Percentiles rank a stretch among this genome's conserved stretches.
Conservation (phyloP, 345 rosid species). For the Eucalyptus brandiana region DNA sequence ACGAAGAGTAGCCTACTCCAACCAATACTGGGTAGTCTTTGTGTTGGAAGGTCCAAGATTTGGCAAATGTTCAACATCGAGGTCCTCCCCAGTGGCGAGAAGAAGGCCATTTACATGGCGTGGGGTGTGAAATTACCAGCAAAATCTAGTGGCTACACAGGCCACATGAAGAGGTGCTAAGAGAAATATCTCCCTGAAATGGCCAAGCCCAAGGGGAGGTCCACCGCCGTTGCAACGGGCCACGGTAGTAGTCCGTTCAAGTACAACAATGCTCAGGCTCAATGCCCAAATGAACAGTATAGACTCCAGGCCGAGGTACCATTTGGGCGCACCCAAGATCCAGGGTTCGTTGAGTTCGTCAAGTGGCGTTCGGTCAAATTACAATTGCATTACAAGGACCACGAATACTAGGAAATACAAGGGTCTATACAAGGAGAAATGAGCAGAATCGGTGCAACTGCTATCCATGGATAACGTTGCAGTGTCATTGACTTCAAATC, state of each 20-base stretch:
- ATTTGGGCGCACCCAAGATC: background rate
- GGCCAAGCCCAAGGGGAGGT: background rate
- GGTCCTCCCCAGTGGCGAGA: background rate
- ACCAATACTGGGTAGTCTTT: background rate
- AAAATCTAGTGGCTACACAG: background rate
- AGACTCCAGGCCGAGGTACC: background rate
- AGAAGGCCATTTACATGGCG: background rate
- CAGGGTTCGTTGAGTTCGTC: background rate
- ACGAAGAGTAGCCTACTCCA: background rate
- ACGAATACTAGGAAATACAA: too few relatives aligned
- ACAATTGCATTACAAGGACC: too few relatives aligned
- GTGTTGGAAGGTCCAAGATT: background rate
- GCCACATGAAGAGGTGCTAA: too few relatives aligned
- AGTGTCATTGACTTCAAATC: too few relatives aligned
- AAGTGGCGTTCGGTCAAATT: too few relatives aligned
- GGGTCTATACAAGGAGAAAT: too few relatives aligned
- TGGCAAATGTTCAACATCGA: background rate
- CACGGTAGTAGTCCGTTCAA: background rate
- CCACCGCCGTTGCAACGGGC: background rate
- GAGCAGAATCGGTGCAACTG: too few relatives aligned
- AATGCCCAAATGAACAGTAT: background rate
- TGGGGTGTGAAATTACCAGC: background rate
- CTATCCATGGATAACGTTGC: background rate
- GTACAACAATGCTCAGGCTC: background rate
- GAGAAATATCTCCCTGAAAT: too few relatives aligned